These are phyloP conservation scores for Erythrobasidium yunnanense DNA, from an alignment of 768 basidiomycete species.

Conservation along the genomic window DNA sequence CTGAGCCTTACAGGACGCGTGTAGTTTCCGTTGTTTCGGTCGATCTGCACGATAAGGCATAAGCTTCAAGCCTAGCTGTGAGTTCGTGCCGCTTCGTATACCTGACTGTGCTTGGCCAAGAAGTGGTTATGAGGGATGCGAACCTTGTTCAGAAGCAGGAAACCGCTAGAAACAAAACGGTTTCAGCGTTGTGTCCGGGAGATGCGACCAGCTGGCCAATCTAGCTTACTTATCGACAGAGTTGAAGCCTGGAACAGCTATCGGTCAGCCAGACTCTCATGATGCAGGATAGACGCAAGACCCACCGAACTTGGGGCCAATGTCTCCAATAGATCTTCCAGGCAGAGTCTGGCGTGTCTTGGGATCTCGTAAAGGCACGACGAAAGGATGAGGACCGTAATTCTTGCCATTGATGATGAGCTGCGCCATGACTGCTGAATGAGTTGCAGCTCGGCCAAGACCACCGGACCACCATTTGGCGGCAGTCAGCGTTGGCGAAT, in stretches of 20 bases:
- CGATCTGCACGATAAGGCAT: too few relatives aligned
- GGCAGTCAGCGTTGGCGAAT: constrained; percentile 63
- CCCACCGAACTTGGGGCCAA: constrained; percentile 49
- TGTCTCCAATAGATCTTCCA: constrained; percentile 59
- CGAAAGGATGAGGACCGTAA: constrained; percentile 63
- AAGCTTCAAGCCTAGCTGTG: background rate
- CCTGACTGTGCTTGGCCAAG: constrained; percentile 34
- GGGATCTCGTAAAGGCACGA: constrained; percentile 57
- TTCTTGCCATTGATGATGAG: constrained; percentile 47
- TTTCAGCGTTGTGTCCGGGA: background rate
- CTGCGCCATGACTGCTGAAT: constrained; percentile 65
- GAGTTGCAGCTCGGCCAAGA: constrained; percentile 60
- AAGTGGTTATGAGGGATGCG: constrained; percentile 39
- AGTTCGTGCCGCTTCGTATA: background rate
- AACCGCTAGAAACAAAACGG: constrained; percentile 18
- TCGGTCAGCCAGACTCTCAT: too few relatives aligned
- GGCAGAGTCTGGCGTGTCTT: constrained; percentile 55
- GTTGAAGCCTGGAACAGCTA: constrained; percentile 34
- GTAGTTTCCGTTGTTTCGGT: constrained; percentile 34
- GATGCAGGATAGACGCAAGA: too few relatives aligned
- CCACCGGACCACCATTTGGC: constrained; percentile 63
- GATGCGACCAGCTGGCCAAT: background rate
- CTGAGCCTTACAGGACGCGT: constrained; percentile 30
- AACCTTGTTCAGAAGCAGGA: constrained; percentile 35
- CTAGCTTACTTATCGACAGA: constrained; percentile 36